These are phyloP conservation scores for Kazachstania taianensis DNA, from an alignment of 805 yeast species.

Conservation along the genomic window DNA sequence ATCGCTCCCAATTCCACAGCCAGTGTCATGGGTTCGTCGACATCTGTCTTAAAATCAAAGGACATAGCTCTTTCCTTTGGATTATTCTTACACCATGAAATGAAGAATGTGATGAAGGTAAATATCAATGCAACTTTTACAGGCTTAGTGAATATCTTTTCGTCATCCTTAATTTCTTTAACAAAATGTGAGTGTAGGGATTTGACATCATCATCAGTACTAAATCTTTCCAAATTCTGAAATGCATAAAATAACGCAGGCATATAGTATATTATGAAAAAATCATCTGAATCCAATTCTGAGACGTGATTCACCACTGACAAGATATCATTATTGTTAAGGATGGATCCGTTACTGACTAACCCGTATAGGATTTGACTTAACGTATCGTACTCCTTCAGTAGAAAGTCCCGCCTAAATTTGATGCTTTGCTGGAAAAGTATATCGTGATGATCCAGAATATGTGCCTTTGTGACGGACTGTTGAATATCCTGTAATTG, in stretches of 20 bases:
- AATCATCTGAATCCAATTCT: slow-evolving; percentile 48
- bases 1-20: slow-evolving; percentile 58
- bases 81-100: slow-evolving; percentile 54
- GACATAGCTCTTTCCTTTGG: slow-evolving; percentile 33
- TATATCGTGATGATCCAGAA: slow-evolving; percentile 41
- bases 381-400: slow-evolving; percentile 58
- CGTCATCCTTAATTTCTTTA: slow-evolving; percentile 31
- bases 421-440: slow-evolving; percentile 39
- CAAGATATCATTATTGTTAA: slow-evolving; percentile 29
- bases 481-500: slow-evolving; percentile 48
- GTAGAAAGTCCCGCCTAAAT: slow-evolving; percentile 52
- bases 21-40: slow-evolving; percentile 49
- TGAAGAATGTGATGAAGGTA: slow-evolving; percentile 47
- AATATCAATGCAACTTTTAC: slow-evolving; percentile 39
- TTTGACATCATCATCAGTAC: slow-evolving; percentile 33
- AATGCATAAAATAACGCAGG: slow-evolving; percentile 47
- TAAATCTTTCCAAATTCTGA: slow-evolving; percentile 28
- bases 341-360: slow-evolving; percentile 30
- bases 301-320: slow-evolving; percentile 38
- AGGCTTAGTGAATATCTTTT: slow-evolving; percentile 36
- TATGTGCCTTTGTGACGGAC: slow-evolving; percentile 38
- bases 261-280: slow-evolving; percentile 51
- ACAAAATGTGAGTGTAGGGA: slow-evolving; percentile 31
- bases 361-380: slow-evolving; percentile 55
- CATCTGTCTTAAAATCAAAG: slow-evolving; percentile 45